Percentiles rank a stretch among this genome's conserved stretches.
phyloP scores from a whole-genome alignment of 225 moss, liverwort and hornwort genomes.

The Marchantia polymorpha region DNA sequence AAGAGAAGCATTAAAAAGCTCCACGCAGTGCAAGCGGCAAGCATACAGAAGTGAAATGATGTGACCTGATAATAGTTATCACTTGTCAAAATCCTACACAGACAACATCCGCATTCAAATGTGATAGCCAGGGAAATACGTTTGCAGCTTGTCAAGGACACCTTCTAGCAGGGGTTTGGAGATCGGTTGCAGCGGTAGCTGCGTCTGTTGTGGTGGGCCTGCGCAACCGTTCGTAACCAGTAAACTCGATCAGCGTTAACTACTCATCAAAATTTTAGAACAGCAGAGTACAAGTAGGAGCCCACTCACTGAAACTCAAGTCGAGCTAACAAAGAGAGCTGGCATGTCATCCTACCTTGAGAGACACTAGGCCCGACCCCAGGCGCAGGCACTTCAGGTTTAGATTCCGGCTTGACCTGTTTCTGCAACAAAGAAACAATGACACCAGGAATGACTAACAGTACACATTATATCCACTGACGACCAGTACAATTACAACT shows the following conservation, averaged over 20 bases:
- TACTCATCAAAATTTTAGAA: not conserved
- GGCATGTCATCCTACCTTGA: slow-evolving; percentile 22
- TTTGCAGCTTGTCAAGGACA: slow-evolving; percentile 89
- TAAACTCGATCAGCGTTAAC: too few relatives aligned
- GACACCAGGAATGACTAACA: too few relatives aligned
- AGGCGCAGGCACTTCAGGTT: slow-evolving; percentile 20
- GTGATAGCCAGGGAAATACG: slow-evolving; percentile 38
- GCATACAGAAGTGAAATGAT: too few relatives aligned
- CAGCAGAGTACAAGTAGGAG: not conserved
- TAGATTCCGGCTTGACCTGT: slow-evolving; percentile 52
- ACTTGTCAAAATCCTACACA: too few relatives aligned
- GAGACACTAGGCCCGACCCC: slow-evolving; percentile 9
- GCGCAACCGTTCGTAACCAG: not conserved
- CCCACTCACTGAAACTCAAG: not conserved
- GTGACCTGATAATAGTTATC: too few relatives aligned
- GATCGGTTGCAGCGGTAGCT: slow-evolving; percentile 34
- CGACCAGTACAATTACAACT: too few relatives aligned
- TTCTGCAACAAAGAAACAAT: slow-evolving; percentile 43
- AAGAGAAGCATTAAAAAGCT: too few relatives aligned
- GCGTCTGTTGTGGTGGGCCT: slow-evolving; percentile 5
- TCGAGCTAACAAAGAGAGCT: too few relatives aligned
- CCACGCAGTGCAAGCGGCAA: too few relatives aligned
- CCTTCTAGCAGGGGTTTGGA: slow-evolving; percentile 82
- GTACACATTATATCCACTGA: too few relatives aligned
- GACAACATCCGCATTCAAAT: not conserved